Evolutionary conservation across 352 stramenopile genomes (phyloP), one percentile per base, ranked within the genome.

Genomic region (Phytophthora sp.): DNA sequence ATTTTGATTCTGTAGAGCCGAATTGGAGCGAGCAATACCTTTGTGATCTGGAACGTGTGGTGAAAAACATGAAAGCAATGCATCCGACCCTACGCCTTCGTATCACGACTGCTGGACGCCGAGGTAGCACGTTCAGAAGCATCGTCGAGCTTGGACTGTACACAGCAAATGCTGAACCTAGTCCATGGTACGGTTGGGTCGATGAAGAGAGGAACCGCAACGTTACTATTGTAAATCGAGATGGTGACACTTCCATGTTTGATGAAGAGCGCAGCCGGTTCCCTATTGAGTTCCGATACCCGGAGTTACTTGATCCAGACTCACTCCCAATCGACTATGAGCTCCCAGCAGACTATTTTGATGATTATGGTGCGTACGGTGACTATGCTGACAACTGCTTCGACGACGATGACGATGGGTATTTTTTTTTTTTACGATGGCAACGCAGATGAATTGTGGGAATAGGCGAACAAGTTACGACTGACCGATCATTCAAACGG

Each of bases 81-180:
- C 63, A 82, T 38, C 71, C 76, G 27, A 57, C n/a, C 1, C n/a
- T 84, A 24, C 55, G 46, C 0, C 53, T 84, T 35, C 71, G 74
- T 6, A 74, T 79, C 20, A 75, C 39, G 13, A 77, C 73, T 2
- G 64, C 46, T 15, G 62, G 71, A 4, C 67, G 68, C 16, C 47
- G 61, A 13, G 49, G 51, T 0, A 51, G 57, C 6, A 71, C 50
- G 1, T 82, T 82, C 36, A 46, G 49, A 35, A 63, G 63, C 4
- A 69, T 85, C 5, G 63, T 73, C 23, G 74, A 85, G 27, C 42
- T 85, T 13, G 77, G 77, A 1, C 18, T 85, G 18, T 85, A 76
- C 46, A 85, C 77, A 0, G 27, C 42, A 12, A 39, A 65, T 9
- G 56, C 59, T 20, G 66, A 79, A 16, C 74, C 64, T 8, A 81